Percentiles rank a stretch among this genome's conserved stretches.
phyloP scores from a whole-genome alignment of 139 green algal genomes.

The Diplosphaera chodatii region DNA sequence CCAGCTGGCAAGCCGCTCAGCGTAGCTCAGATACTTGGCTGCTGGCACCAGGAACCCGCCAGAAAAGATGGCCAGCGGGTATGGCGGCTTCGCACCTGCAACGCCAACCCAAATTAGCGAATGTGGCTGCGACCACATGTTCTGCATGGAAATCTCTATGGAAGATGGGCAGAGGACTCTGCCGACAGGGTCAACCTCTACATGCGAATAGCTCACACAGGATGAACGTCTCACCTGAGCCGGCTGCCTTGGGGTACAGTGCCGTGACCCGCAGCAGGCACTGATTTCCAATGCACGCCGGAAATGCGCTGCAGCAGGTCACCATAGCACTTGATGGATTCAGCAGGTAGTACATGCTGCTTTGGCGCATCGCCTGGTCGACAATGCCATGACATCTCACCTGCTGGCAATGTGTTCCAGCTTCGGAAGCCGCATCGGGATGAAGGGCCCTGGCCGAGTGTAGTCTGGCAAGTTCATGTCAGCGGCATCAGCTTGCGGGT shows the following conservation, averaged over 20 bases:
- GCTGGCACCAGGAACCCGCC: conserved; percentile 72
- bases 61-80: conserved; percentile 79
- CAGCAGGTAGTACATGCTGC: no score
- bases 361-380: no score
- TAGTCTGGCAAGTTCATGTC: conserved; percentile 21
- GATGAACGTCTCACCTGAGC: no score
- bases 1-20: conserved; percentile 44
- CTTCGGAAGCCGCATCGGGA: conserved; percentile 41
- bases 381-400: no score
- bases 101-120: no score
- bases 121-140: no score
- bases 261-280: conserved; percentile 63
- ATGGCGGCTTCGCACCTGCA: conserved; percentile 49
- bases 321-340: no score
- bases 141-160: no score
- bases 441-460: conserved; percentile 35
- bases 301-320: conserved; percentile 43
- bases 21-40: conserved; percentile 62
- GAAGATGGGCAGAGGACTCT: no score
- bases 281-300: conserved; percentile 48
- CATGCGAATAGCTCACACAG: no score
- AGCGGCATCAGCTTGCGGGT: neutral
- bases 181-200: no score
- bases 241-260: conserved; percentile 50
- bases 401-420: conserved; percentile 69